A percentile compares a stretch with the other conserved stretches of the same genome.
These are phyloP conservation scores for Nitzschia sp. DNA, from an alignment of 108 stramenopile genomes.

Conservation along the genomic window DNA sequence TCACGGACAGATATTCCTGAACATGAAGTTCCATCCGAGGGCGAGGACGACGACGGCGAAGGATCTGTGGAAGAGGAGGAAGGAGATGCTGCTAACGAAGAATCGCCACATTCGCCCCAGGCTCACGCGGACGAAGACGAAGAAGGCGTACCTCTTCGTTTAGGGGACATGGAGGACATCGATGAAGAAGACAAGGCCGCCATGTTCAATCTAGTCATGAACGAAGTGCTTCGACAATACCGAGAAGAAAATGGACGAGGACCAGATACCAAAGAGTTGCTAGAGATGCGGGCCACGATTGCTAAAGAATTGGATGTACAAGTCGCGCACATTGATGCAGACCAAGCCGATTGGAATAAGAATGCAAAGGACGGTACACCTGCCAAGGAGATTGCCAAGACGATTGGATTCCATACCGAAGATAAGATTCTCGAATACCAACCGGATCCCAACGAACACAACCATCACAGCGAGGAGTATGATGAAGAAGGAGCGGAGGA, in stretches of 20 bases:
- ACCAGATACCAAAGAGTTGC: constrained; percentile 73
- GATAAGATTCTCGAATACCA: constrained; percentile 19
- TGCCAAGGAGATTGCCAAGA: constrained; percentile 18
- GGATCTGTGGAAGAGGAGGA: constrained; percentile 16
- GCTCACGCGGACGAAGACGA: constrained; percentile 46
- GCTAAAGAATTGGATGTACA: constrained; percentile 76
- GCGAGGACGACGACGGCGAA: constrained; percentile 45
- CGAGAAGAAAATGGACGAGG: constrained; percentile 84
- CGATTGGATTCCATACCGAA: constrained; percentile 25
- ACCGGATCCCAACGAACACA: constrained; percentile 26
- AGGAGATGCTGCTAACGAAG: constrained; percentile 1
- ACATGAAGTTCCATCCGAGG: constrained; percentile 7
- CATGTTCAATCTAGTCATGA: constrained; percentile 86
- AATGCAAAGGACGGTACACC: constrained; percentile 21
- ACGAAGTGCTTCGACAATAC: constrained; percentile 72
- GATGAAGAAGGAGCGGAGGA: constrained; percentile 26
- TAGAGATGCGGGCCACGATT: constrained; percentile 72
- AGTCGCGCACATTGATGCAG: constrained; percentile 52
- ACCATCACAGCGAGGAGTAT: neutral
- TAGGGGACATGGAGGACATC: constrained; percentile 29
- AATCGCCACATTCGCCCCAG: constrained; percentile 1
- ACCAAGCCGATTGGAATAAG: constrained; percentile 39
- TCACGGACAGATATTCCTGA: constrained; percentile 71
- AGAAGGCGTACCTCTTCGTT: constrained; percentile 9
- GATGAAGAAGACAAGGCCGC: constrained; percentile 66